Percentiles rank a stretch among this genome's conserved stretches.
Conservation (phyloP, 2,329 filamentous ascomycete genomes). For the Arthrobotrys musiformis region DNA sequence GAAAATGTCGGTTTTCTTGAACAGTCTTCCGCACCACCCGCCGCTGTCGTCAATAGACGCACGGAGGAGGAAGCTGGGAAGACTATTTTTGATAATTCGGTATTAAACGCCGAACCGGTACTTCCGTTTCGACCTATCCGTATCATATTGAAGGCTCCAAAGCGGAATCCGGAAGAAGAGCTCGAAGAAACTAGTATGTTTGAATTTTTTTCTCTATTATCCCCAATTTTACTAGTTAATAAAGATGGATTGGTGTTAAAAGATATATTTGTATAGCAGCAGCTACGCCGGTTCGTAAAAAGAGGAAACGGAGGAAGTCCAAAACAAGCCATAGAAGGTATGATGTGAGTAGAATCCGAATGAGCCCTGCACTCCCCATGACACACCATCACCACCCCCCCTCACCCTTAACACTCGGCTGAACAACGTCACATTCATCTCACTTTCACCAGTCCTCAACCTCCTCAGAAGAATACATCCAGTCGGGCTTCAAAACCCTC, state of each 20-base stretch:
- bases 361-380: not conserved
- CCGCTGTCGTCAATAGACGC: not conserved
- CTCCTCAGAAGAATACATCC: slow-evolving; percentile 45
- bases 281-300: not conserved
- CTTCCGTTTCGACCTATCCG: slow-evolving; percentile 15
- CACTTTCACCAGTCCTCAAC: slow-evolving; percentile 10
- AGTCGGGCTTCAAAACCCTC: slow-evolving; percentile 39
- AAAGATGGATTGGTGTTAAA: not conserved
- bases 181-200: slow-evolving; percentile 11
- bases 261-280: not conserved
- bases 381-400: not conserved
- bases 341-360: slow-evolving; percentile 27
- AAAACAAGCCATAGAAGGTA: slow-evolving; percentile 16
- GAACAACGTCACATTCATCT: not conserved
- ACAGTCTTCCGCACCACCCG: not conserved
- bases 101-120: not conserved
- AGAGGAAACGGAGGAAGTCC: slow-evolving; percentile 31
- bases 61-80: too few species aligned
- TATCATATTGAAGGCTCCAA: slow-evolving; percentile 26
- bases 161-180: slow-evolving; percentile 11
- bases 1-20: not conserved
- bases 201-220: not conserved
- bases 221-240: not conserved
- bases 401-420: not conserved
- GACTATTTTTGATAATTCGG: not conserved